These are phyloP conservation scores for Rasamsonia emersonii DNA, from an alignment of 2,329 filamentous ascomycete genomes.

Conservation along the genomic window DNA sequence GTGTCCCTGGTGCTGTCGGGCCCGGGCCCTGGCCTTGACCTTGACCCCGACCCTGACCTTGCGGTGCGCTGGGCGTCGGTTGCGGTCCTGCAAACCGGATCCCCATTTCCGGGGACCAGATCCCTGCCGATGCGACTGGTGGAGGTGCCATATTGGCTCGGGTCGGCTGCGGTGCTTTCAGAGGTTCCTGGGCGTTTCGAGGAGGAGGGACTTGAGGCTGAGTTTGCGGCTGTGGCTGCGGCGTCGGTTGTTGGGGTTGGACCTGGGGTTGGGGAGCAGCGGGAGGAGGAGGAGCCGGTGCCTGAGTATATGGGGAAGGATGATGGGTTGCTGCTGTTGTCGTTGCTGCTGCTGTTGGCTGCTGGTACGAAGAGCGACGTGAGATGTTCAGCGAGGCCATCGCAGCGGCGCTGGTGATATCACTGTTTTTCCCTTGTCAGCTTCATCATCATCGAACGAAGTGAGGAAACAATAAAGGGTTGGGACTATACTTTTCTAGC, in stretches of 20 bases:
- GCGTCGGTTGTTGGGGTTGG: slow-evolving; percentile 33
- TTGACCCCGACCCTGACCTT: no score
- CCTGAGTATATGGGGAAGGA: slow-evolving; percentile 5
- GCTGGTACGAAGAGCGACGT: slow-evolving; percentile 25
- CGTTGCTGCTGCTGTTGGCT: slow-evolving; percentile 33
- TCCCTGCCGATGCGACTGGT: slow-evolving; percentile 42
- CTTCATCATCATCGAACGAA: no score
- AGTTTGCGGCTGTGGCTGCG: slow-evolving; percentile 33
- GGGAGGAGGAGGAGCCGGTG: no score
- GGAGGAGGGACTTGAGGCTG: slow-evolving; percentile 34
- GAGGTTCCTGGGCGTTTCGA: slow-evolving; percentile 26
- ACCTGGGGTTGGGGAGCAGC: no score
- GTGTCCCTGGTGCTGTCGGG: no score
- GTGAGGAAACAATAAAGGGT: no score
- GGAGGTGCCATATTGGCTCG: slow-evolving; percentile 40
- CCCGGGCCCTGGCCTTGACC: no score
- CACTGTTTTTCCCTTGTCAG: slow-evolving; percentile 31
- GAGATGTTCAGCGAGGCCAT: slow-evolving; percentile 50
- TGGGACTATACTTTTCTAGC: slow-evolving; percentile 58
- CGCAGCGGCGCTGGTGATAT: slow-evolving; percentile 46
- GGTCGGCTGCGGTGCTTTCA: slow-evolving; percentile 41
- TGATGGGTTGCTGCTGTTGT: slow-evolving; percentile 12
- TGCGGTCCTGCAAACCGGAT: slow-evolving; percentile 58
- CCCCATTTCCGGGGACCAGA: slow-evolving; percentile 74
- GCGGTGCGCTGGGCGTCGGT: no score